Evolutionary conservation across 176 grass and related monocot species (phyloP), one percentile per base, ranked within the genome.

Genomic region (Carex scoparia): DNA sequence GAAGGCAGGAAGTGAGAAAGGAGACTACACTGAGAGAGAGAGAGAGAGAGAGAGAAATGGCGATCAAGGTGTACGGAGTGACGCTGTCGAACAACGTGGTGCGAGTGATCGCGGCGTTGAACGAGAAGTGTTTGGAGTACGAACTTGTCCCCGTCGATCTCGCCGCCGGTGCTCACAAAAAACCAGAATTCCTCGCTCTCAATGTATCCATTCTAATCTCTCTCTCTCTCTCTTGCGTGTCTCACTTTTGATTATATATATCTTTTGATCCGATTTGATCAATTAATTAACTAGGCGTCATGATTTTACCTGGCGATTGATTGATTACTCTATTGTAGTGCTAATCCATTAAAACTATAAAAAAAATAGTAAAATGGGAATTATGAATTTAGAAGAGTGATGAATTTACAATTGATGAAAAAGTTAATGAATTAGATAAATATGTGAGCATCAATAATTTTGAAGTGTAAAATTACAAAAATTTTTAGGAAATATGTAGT

Each of bases 71-170:
- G 48, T 72, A 92, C 74, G 92, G 95, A 13, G 27, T 91, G 92
- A 0, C 70, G 76, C 38, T 91, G 66, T 97, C 94, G 8, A 61
- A 78, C 23, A 97, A 97, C 88, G 83, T 85, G 57, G 30, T 89
- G 62, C 84, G 92, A 66, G 89, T 82, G 57, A 59, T 86, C 44
- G 70, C 89, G 2, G 88, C 57, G 84, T 91, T 98, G 2, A 90
- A 98, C 84, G 95, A 98, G 89, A 87, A 89, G 82, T 92, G 64
- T 9, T 84, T 94, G 84, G 87, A 94, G 0, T 94, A 87, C 87
- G 92, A 98, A 14, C 19, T 94, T 88, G 16, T 87, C 86, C 49
- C 49, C 88, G 88, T 98, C 84, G 95, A 98, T 80, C 89, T 98
- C 86, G 79, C 84, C 84, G 57, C 86, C 79, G 92, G 84, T 67